Evolutionary conservation across 176 grass and related monocot genomes (phyloP).

Genomic region (Musa itinerans): DNA sequence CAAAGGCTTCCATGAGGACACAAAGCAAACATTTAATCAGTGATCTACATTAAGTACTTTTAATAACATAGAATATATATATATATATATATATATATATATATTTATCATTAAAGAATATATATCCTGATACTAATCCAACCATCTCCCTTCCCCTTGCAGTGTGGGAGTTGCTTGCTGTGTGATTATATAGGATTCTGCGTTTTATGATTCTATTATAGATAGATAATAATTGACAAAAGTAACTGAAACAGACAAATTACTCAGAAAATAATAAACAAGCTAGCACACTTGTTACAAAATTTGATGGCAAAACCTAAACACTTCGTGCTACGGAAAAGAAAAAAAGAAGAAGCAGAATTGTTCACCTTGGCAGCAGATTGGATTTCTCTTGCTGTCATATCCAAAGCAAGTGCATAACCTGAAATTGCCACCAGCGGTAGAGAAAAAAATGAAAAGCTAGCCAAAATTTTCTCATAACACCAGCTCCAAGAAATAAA

Average conservation of each 20-base stretch:
- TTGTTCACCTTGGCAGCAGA: conserved; percentile 49
- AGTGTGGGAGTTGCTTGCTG: not conserved
- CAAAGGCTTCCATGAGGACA: no score
- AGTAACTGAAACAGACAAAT: no score
- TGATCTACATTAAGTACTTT: no score
- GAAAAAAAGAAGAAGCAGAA: not conserved
- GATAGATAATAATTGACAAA: no score
- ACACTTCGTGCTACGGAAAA: not conserved
- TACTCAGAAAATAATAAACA: no score
- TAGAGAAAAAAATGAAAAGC: not conserved
- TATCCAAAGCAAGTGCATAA: conserved; percentile 95
- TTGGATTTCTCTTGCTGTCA: conserved; percentile 97
- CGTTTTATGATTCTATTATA: not conserved
- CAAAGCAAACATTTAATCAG: no score
- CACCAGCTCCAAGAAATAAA: not conserved
- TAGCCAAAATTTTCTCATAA: not conserved
- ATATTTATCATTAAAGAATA: no score
- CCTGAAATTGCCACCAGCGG: conserved; percentile 31
- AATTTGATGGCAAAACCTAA: not conserved
- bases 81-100: no score
- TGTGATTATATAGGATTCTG: not conserved
- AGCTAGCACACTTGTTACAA: not conserved
- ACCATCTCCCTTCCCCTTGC: not conserved
- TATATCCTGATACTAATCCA: not conserved
- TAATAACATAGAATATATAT: no score